Evolutionary conservation across 2,329 filamentous ascomycete genomes (phyloP).

Genomic region (Pseudogymnoascus sp.): DNA sequence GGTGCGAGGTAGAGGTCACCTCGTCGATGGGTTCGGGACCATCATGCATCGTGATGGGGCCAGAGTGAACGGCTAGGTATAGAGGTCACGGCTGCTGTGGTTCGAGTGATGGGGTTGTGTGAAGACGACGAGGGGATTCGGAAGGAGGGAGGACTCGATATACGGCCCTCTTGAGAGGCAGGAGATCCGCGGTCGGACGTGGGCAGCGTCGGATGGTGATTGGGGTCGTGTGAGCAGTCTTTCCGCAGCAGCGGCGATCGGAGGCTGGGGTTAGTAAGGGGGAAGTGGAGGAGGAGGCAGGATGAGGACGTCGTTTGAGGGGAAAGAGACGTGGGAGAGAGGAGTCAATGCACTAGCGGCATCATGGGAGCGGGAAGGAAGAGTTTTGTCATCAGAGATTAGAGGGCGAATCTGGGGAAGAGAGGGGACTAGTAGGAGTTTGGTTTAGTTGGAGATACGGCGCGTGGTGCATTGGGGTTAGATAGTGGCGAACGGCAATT

Average conservation of each 20-base stretch:
- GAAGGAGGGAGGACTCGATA: neutral
- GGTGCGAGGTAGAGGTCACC: neutral
- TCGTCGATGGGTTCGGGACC: neutral
- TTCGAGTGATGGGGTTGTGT: neutral
- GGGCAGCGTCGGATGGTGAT: neutral
- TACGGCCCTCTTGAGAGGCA: neutral
- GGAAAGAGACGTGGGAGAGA: neutral
- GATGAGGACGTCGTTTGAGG: neutral
- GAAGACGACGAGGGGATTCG: neutral
- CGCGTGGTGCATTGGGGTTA: neutral
- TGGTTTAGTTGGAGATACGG: neutral
- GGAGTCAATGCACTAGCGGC: neutral
- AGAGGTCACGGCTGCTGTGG: neutral
- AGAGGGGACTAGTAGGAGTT: neutral
- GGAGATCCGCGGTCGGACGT: neutral
- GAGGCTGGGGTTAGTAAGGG: neutral
- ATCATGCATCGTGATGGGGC: neutral
- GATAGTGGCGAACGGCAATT: neutral
- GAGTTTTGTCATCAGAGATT: conserved; percentile 2
- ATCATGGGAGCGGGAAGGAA: neutral
- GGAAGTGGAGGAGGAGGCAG: neutral
- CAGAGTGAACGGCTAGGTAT: neutral
- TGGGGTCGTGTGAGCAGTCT: neutral
- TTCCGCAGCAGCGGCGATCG: neutral
- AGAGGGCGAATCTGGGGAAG: conserved; percentile 3